Evolutionary conservation across 257 asterid species (phyloP).

Genomic region (Thymus mandschuricus): DNA sequence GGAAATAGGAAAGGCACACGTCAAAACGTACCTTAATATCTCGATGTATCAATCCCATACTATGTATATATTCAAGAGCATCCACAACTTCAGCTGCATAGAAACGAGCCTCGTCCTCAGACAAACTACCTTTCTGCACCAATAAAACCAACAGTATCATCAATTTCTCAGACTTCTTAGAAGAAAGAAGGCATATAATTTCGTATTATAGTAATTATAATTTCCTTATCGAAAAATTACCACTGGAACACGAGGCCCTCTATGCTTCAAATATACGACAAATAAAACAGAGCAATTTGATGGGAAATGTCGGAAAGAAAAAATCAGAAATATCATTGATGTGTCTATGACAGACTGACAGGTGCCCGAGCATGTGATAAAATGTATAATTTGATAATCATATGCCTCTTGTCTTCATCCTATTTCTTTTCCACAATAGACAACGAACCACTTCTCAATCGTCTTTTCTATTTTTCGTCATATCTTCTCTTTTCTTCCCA

Average conservation of each 20-base stretch:
- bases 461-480: neutral
- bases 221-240: neutral
- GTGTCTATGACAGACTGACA: neutral
- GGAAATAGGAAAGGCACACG: conserved; percentile 19
- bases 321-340: neutral
- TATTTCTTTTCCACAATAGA: neutral
- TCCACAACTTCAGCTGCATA: conserved; percentile 98
- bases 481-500: neutral
- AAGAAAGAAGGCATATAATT: too few species aligned
- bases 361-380: neutral
- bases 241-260: neutral
- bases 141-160: conserved; percentile 30
- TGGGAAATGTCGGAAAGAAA: neutral
- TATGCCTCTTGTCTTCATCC: neutral
- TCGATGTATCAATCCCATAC: conserved; percentile 95
- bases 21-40: conserved; percentile 81
- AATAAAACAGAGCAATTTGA: neutral
- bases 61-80: conserved; percentile 96
- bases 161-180: neutral
- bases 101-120: conserved; percentile 90
- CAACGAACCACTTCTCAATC: neutral
- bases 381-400: neutral
- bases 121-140: conserved; percentile 88
- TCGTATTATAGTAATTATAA: too few species aligned
- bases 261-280: neutral